phyloP scores from a whole-genome alignment of 176 grass and related monocot genomes.

The Luzula sylvatica region DNA sequence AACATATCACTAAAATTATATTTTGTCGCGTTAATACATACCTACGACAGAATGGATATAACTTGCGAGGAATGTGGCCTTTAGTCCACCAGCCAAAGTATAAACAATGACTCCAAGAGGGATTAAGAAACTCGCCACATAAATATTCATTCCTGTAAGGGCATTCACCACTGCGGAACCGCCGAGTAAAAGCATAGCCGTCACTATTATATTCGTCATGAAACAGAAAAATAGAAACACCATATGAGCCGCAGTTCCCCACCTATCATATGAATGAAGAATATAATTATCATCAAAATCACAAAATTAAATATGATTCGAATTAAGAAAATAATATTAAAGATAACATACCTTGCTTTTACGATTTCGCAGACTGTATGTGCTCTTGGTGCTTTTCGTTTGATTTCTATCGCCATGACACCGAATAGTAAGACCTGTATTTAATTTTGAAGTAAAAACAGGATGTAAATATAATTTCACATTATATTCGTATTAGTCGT shows the following conservation, averaged over 20 bases:
- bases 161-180: conserved; percentile 68
- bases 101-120: conserved; percentile 69
- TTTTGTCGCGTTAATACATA: conserved; percentile 5
- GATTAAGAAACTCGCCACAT: conserved; percentile 68
- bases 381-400: conserved; percentile 65
- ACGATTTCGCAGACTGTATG: conserved; percentile 77
- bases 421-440: conserved; percentile 59
- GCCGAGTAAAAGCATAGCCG: conserved; percentile 65
- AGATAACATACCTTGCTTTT: conserved; percentile 23
- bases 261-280: conserved; percentile 19
- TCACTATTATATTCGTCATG: conserved; percentile 61
- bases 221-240: conserved; percentile 70
- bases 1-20: too few relatives aligned
- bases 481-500: background rate
- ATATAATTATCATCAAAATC: background rate
- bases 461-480: background rate
- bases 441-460: background rate
- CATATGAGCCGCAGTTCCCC: conserved; percentile 39
- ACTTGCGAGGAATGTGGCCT: conserved; percentile 73
- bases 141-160: conserved; percentile 58
- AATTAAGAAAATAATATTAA: too few relatives aligned
- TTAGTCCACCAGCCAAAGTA: conserved; percentile 60
- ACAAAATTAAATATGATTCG: too few relatives aligned
- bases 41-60: conserved; percentile 72
- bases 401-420: conserved; percentile 74